These are phyloP conservation scores for Xylaria flabelliformis DNA, from an alignment of 495 filamentous ascomycete genomes.

Conservation along the genomic window DNA sequence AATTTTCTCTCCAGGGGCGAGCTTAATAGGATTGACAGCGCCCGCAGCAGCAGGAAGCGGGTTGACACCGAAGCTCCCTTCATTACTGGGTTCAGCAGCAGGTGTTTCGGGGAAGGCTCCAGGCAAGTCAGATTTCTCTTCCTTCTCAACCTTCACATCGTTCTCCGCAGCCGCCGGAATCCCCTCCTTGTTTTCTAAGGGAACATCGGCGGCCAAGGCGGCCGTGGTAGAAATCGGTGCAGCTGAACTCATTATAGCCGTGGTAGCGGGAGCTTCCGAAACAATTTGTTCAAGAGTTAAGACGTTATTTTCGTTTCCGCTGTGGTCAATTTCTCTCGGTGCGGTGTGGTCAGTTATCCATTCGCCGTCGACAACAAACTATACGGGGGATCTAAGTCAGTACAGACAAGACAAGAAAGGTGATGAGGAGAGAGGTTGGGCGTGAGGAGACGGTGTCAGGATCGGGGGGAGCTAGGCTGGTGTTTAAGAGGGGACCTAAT, in stretches of 20 bases:
- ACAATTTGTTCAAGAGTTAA: conserved; percentile 75
- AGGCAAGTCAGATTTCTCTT: conserved; percentile 57
- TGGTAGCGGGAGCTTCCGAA: conserved; percentile 47
- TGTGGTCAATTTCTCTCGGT: conserved; percentile 77
- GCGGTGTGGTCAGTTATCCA: conserved; percentile 83
- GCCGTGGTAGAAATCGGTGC: conserved; percentile 46
- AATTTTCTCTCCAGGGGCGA: conserved; percentile 81
- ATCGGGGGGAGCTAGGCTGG: background rate
- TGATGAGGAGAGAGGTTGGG: background rate
- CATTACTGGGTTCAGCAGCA: conserved; percentile 51
- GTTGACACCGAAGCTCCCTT: conserved; percentile 65
- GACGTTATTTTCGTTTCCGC: conserved; percentile 88
- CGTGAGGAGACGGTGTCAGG: background rate
- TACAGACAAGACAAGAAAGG: background rate
- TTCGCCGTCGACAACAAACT: conserved; percentile 91
- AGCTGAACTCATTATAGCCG: conserved; percentile 59
- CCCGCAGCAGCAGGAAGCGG: conserved; percentile 80
- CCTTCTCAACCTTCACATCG: conserved; percentile 31
- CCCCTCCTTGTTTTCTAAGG: conserved; percentile 40
- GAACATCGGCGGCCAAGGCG: conserved; percentile 43
- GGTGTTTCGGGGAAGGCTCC: conserved; percentile 85
- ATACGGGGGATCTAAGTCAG: conserved; percentile 31
- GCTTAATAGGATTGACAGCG: conserved; percentile 77
- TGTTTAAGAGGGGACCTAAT: background rate
- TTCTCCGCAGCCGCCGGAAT: background rate